Evolutionary conservation across 257 asterid genomes (phyloP), one percentile per base, ranked within the genome.

Genomic region (Solanum chmielewskii): DNA sequence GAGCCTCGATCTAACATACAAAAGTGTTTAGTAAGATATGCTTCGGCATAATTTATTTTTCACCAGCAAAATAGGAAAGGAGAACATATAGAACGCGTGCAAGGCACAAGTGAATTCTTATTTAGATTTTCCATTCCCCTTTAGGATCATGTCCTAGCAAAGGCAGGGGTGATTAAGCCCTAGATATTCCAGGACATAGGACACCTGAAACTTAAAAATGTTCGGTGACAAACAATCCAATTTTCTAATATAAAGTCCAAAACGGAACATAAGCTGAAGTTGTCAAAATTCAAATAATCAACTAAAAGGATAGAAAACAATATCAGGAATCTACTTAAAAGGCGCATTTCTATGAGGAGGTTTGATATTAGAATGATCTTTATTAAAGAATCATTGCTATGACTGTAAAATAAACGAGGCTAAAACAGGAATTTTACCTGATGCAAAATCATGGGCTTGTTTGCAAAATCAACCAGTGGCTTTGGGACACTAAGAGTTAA

Each of bases 391-490:
- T 74, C 82, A 64, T 6, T 37, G 1, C 2, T 13, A 62, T n/a
- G 31, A n/a, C 70, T n/a, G 7, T 62, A 62, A 62, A 60, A 13
- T 69, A 29, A 69, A 69, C 20, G 23, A 64, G 8, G 31, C 10
- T 29, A 64, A 27, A 27, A 2, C 7, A 39, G 16, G 37, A 42
- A 18, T 76, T 77, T 71, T 91, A 96, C 99, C 99, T 96, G 99
- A 93, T 96, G 99, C 97, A 96, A 90, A 88, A 96, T 96, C 99
- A 96, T 96, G 88, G 99, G 99, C 91, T 96, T 96, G 94, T 96
- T 96, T 71, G 95, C 98, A 90, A 96, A 96, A 62, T 96, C 99
- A 89, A 96, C 99, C 18, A 96, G 96, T 11, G 99, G 99, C 93
- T 96, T 96, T 18, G 98, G 99, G 87, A 95, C 91, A 86, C 98